Base-by-base conservation (phyloP, 169 alveolate genomes). In the Cryptosporidium tyzzeri region DNA sequence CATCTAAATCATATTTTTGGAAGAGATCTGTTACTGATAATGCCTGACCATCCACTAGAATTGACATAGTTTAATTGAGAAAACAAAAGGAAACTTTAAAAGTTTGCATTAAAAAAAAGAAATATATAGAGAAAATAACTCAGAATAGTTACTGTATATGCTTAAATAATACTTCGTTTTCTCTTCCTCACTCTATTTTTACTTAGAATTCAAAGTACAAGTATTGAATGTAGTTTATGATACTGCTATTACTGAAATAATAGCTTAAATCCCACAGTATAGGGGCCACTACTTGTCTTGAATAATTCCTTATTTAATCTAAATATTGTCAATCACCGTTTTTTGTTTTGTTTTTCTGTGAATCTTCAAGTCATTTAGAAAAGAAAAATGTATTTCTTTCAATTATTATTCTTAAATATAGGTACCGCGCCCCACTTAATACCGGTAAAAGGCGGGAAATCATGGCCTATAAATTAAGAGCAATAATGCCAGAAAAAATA, bases 1-100 rank as follows among this genome's bases (percentile, higher is more conserved):
- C 75, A 62, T 80, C 89, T 7, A 80, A 39, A 37, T 80, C 75
- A 48, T 80, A 80, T 55, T 65, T 80, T 41, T 80, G 39, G 53
- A 80, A 80, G 21, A 80, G 53, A 31, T 80, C 89, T 4, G 75
- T 41, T 29, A 80, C 75, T 16, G 89, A 67, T 3, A 80, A 73
- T 29, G 68, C 29, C 69, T 39, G 65, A 21, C 70, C 68, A 61
- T 80, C 75, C 1, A 80, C 50, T 7, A 41, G 41, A 23, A 80
- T 45, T 59, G 75, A 16, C 89, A 80, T 80, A 6, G 21, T 35
- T 55, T 18, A 55, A 55, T 23, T 5, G 10, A 16, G 26, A 55
- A 55, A 55, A 37, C 67, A 55, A 26, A n/a, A 9, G 10, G 29
- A 26, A 26, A 6, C 6, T 7, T 10, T 8, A 3, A 55, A 23